phyloP scores from a whole-genome alignment of 768 basidiomycete species.

The Porpolomopsis calyptriformis region DNA sequence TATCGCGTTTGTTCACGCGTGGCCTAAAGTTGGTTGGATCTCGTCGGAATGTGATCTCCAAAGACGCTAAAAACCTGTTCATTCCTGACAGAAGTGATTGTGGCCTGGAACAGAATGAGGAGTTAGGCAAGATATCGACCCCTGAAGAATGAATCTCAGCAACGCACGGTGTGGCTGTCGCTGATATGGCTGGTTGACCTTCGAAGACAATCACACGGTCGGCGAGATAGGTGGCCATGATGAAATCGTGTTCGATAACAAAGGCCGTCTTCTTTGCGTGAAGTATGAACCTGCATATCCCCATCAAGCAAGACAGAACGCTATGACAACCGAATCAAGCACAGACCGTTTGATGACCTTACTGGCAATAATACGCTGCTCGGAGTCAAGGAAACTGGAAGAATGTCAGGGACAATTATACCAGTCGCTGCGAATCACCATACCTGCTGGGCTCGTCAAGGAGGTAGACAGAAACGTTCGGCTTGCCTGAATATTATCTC shows the following conservation, averaged over 20 bases:
- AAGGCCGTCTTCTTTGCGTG: constrained; percentile 97
- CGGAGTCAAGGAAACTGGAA: constrained; percentile 88
- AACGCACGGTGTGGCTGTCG: constrained; percentile 83
- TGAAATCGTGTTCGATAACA: constrained; percentile 99
- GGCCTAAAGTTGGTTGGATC: constrained; percentile 93
- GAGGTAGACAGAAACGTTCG: constrained; percentile 80
- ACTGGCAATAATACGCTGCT: constrained; percentile 96
- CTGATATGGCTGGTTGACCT: constrained; percentile 74
- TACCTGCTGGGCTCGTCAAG: constrained; percentile 88
- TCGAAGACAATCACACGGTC: constrained; percentile 94
- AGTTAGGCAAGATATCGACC: not conserved
- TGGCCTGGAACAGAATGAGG: constrained; percentile 41
- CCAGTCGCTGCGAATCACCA: constrained; percentile 14
- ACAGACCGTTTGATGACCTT: constrained; percentile 92
- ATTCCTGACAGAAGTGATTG: constrained; percentile 92
- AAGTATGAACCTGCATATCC: constrained; percentile 63
- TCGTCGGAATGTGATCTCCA: constrained; percentile 96
- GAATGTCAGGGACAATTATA: not conserved
- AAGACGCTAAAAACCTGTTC: constrained; percentile 92
- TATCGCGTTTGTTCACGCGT: constrained; percentile 76
- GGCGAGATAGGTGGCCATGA: constrained; percentile 99
- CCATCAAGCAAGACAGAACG: too few relatives aligned
- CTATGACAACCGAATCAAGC: too few relatives aligned
- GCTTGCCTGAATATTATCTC: constrained; percentile 39
- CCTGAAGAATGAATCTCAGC: not conserved